Evolutionary conservation across 345 rosid species (phyloP).

Genomic region (Gossypium anomalum): DNA sequence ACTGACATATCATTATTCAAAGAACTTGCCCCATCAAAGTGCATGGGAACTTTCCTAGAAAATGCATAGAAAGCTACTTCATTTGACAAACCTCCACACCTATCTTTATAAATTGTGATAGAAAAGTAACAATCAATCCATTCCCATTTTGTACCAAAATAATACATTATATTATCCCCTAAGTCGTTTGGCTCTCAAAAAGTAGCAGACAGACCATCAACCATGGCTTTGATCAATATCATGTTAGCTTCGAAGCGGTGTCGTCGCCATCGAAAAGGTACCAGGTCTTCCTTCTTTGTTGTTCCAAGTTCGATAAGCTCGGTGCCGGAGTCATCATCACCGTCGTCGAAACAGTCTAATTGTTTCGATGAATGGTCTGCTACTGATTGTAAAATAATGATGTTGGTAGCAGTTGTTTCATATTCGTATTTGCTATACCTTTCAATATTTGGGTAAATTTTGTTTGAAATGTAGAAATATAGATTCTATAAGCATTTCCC

Average conservation of each 20-base stretch:
- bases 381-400: neutral
- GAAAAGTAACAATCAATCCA: neutral
- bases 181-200: neutral
- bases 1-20: neutral
- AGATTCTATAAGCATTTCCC: too few relatives aligned
- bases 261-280: neutral
- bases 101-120: neutral
- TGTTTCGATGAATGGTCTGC: neutral
- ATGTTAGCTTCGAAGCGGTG: neutral
- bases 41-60: neutral
- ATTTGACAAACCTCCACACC: neutral
- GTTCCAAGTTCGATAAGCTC: neutral
- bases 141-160: neutral
- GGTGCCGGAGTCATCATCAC: neutral
- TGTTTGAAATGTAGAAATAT: too few relatives aligned
- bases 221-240: conserved; percentile 13
- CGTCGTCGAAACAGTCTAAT: neutral
- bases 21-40: neutral
- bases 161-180: too few relatives aligned
- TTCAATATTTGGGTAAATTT: conserved; percentile 2
- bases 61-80: neutral
- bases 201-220: neutral
- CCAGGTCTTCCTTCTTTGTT: neutral
- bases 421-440: conserved; percentile 10
- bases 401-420: conserved; percentile 6